Evolutionary conservation across 495 filamentous ascomycete species (phyloP).

Genomic region (Aspergillus affinis): DNA sequence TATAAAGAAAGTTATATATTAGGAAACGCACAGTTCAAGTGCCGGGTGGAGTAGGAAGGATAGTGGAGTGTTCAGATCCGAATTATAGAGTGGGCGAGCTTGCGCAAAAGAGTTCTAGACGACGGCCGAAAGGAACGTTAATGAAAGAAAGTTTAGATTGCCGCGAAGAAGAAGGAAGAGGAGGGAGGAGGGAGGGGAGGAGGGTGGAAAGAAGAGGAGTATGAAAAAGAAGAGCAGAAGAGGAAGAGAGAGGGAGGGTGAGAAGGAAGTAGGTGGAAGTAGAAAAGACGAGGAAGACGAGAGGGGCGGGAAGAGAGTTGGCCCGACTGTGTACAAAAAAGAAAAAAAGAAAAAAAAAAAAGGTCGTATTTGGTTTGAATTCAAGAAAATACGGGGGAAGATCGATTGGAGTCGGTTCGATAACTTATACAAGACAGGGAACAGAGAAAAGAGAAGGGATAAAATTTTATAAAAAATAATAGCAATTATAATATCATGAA

Average conservation of each 20-base stretch:
- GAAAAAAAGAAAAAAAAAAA: slow-evolving; percentile 15
- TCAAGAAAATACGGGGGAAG: neutral
- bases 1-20: slow-evolving; percentile 21
- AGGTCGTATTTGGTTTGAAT: slow-evolving; percentile 1
- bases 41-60: slow-evolving; percentile 20
- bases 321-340: no score
- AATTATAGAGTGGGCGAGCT: slow-evolving; percentile 51
- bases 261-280: slow-evolving; percentile 48
- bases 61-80: slow-evolving; percentile 31
- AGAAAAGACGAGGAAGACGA: slow-evolving; percentile 32
- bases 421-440: slow-evolving; percentile 7
- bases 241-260: slow-evolving; percentile 36
- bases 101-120: slow-evolving; percentile 52
- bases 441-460: slow-evolving; percentile 1
- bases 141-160: slow-evolving; percentile 27
- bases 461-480: neutral
- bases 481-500: neutral
- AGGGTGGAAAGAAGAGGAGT: slow-evolving; percentile 17
- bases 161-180: slow-evolving; percentile 14
- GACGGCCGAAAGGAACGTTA: slow-evolving; percentile 43
- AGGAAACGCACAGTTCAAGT: slow-evolving; percentile 26
- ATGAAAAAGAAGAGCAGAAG: slow-evolving; percentile 16
- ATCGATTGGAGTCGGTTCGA: slow-evolving; percentile 5
- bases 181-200: slow-evolving; percentile 21
- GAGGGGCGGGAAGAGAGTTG: slow-evolving; percentile 20